These are phyloP conservation scores for Fusarium falciforme DNA, from an alignment of 2,329 filamentous ascomycete genomes.

Conservation along the genomic window DNA sequence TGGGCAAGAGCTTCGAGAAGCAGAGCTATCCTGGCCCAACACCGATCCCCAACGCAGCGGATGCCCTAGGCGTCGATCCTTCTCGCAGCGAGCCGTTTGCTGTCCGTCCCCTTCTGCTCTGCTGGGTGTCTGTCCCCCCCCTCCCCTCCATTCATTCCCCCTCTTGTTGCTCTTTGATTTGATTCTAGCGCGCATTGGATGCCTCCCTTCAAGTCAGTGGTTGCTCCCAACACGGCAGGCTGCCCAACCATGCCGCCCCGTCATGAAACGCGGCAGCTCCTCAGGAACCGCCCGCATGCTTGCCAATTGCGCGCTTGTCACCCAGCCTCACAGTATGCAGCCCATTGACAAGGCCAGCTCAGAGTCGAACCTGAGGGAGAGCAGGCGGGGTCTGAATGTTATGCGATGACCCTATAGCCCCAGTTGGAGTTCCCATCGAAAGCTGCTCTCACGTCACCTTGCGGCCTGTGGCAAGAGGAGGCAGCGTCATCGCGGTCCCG, in stretches of 20 bases:
- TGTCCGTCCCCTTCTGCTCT: slow-evolving; percentile 4
- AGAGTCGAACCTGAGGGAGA: slow-evolving; percentile 6
- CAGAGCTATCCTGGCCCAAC: slow-evolving; percentile 33
- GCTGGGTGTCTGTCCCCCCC: slow-evolving; percentile 13
- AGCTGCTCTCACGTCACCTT: slow-evolving; percentile 31
- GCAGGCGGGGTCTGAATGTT: slow-evolving; percentile 29
- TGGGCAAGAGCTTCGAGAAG: slow-evolving; percentile 39
- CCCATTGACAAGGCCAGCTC: neutral
- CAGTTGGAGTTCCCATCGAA: slow-evolving; percentile 10
- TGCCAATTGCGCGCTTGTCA: neutral
- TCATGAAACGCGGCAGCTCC: slow-evolving; percentile 36
- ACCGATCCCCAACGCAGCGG: slow-evolving; percentile 34
- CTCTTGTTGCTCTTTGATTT: slow-evolving; percentile 29
- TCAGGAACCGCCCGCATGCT: slow-evolving; percentile 15
- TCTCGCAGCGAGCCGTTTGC: slow-evolving; percentile 27
- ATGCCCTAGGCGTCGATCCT: slow-evolving; percentile 44
- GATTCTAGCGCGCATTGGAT: slow-evolving; percentile 22
- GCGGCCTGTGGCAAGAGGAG: slow-evolving; percentile 22
- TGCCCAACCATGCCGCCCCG: neutral
- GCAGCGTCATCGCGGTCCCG: slow-evolving; percentile 27
- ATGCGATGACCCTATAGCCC: slow-evolving; percentile 25
- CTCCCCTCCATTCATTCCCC: neutral
- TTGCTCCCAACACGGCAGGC: slow-evolving; percentile 10
- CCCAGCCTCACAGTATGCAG: slow-evolving; percentile 25
- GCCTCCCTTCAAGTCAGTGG: slow-evolving; percentile 27